Conservation (phyloP, 805 yeast species). For the Candida ulmi region DNA sequence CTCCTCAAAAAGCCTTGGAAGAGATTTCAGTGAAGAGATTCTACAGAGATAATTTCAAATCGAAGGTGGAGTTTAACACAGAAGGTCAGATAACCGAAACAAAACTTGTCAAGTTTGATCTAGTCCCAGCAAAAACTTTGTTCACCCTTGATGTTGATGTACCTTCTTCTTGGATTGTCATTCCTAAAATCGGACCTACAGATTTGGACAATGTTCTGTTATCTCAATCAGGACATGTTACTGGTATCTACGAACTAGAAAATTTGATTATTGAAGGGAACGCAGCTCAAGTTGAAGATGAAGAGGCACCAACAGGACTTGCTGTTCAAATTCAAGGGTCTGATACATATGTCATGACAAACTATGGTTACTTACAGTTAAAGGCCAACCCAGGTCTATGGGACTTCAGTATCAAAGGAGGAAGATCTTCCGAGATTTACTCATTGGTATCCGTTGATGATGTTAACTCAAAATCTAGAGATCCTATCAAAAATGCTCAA, state of each 20-base stretch:
- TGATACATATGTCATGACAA: conserved; percentile 71
- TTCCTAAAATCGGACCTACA: conserved; percentile 41
- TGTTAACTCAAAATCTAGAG: not conserved
- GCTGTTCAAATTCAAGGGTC: conserved; percentile 23
- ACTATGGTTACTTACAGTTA: conserved; percentile 80
- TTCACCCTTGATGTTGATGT: conserved; percentile 52
- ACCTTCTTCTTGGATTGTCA: conserved; percentile 66
- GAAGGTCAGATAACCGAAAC: conserved; percentile 23
- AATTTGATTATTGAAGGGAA: conserved; percentile 67
- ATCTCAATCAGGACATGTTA: conserved; percentile 27
- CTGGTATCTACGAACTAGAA: conserved; percentile 45
- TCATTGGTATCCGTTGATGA: conserved; percentile 29
- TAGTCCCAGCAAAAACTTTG: conserved; percentile 47
- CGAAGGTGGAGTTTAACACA: conserved; percentile 24
- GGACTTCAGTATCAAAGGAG: conserved; percentile 41
- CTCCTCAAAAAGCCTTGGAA: conserved; percentile 44
- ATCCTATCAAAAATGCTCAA: conserved; percentile 12
- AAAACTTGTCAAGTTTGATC: conserved; percentile 31
- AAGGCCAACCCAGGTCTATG: conserved; percentile 69
- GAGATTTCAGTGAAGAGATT: conserved; percentile 51
- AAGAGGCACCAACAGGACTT: conserved; percentile 18
- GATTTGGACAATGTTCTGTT: conserved; percentile 63
- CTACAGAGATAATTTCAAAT: conserved; percentile 43
- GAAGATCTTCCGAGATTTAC: conserved; percentile 38
- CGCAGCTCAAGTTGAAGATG: conserved; percentile 38